phyloP scores from a whole-genome alignment of 2,329 filamentous ascomycete species.

The Sarocladium strictum region DNA sequence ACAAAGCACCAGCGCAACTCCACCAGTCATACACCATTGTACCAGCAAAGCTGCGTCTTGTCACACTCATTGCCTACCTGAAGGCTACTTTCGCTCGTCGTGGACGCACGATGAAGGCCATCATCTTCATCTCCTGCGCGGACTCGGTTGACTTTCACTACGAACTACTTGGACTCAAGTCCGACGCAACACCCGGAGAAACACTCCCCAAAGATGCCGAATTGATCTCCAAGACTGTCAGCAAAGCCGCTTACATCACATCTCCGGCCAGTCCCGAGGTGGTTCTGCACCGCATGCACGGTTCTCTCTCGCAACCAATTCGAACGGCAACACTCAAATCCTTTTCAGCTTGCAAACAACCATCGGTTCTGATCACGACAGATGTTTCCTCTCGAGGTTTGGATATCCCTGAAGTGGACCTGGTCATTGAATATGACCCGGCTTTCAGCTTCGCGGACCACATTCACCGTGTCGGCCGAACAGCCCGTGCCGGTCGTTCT shows the following conservation, averaged over 20 bases:
- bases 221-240: conserved; percentile 53
- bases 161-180: conserved; percentile 59
- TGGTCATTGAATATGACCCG: conserved; percentile 94
- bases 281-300: conserved; percentile 81
- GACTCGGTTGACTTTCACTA: conserved; percentile 98
- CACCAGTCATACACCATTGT: conserved; percentile 88
- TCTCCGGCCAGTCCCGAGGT: conserved; percentile 67
- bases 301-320: conserved; percentile 80
- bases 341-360: conserved; percentile 67
- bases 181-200: conserved; percentile 14
- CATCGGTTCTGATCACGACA: conserved; percentile 83
- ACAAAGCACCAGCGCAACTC: conserved; percentile 74
- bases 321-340: conserved; percentile 80
- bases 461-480: conserved; percentile 89
- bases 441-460: conserved; percentile 92
- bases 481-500: conserved; percentile 82
- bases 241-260: conserved; percentile 65
- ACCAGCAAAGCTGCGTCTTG: conserved; percentile 83
- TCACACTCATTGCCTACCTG: conserved; percentile 77
- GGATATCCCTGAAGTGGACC: conserved; percentile 89
- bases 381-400: conserved; percentile 94
- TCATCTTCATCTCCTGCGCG: conserved; percentile 93
- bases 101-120: conserved; percentile 92
- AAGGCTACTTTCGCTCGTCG: conserved; percentile 83
- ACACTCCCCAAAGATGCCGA: conserved; percentile 24